A percentile compares a stretch with the other conserved stretches of the same genome.
These are phyloP conservation scores for Cucurbita ficifolia DNA, from an alignment of 306 rosid species.

Conservation along the genomic window DNA sequence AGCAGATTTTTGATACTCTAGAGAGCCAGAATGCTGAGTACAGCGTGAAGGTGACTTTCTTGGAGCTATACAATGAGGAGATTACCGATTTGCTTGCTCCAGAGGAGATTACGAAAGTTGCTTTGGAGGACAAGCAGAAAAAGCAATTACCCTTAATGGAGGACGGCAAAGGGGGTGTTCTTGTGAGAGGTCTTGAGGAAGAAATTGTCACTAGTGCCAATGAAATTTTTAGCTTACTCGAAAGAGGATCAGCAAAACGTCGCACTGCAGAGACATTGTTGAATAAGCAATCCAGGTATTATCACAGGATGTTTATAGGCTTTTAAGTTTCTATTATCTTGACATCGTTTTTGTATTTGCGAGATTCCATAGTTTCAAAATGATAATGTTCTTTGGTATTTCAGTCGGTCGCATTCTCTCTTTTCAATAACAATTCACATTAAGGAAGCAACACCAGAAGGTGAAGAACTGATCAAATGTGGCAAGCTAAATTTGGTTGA, in stretches of 20 bases:
- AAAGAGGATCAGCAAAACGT: slow-evolving; percentile 88
- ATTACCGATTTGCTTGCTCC: slow-evolving; percentile 94
- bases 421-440: slow-evolving; percentile 97
- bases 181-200: slow-evolving; percentile 83
- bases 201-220: slow-evolving; percentile 83
- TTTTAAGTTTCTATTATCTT: background rate
- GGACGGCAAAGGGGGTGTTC: slow-evolving; percentile 97
- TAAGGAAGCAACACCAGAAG: slow-evolving; percentile 94
- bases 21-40: slow-evolving; percentile 87
- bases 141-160: slow-evolving; percentile 92
- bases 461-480: slow-evolving; percentile 92
- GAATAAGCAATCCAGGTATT: slow-evolving; percentile 87
- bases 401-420: slow-evolving; percentile 94
- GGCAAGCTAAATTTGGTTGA: slow-evolving; percentile 95
- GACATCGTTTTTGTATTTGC: background rate
- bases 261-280: slow-evolving; percentile 93
- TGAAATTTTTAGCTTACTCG: slow-evolving; percentile 74
- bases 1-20: slow-evolving; percentile 87
- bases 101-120: slow-evolving; percentile 54
- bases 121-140: slow-evolving; percentile 71
- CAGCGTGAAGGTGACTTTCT: slow-evolving; percentile 84
- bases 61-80: slow-evolving; percentile 85
- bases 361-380: background rate
- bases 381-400: background rate
- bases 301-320: background rate